phyloP scores from a whole-genome alignment of 345 rosid genomes.

The Euphorbia tirucalli region DNA sequence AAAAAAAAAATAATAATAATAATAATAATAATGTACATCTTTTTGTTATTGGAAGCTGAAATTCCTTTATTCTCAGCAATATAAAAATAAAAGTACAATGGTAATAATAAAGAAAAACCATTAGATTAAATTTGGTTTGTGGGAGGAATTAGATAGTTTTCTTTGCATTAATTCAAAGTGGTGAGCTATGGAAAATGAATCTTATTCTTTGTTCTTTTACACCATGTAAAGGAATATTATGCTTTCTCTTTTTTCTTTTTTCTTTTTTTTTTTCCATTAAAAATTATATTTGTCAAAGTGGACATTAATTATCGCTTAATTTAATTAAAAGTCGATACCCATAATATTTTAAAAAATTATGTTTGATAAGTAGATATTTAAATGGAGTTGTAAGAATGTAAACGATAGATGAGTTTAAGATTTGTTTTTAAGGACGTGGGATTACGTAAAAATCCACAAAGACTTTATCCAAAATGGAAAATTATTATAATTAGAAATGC shows the following conservation, averaged over 20 bases:
- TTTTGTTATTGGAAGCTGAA: too few species aligned
- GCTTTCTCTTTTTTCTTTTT: neutral
- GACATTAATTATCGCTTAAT: neutral
- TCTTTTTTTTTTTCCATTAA: too few species aligned
- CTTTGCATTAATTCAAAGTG: neutral
- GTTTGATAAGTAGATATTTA: neutral
- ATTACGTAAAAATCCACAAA: neutral
- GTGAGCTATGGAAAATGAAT: conserved; percentile 5
- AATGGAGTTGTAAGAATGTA: neutral
- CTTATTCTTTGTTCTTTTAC: neutral
- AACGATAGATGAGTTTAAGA: neutral
- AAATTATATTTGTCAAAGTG: neutral
- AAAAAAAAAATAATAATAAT: too few species aligned
- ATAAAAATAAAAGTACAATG: too few species aligned
- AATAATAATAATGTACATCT: too few species aligned
- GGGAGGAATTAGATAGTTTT: neutral
- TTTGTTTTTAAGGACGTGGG: neutral
- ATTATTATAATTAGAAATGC: too few species aligned
- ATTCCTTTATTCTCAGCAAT: too few species aligned
- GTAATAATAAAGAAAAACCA: too few species aligned
- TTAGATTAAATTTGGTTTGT: neutral
- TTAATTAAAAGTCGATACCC: neutral
- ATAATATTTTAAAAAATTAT: too few species aligned
- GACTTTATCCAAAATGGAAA: too few species aligned
- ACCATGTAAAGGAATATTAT: neutral